These are phyloP conservation scores for Serpula lacrymans DNA, from an alignment of 768 basidiomycete species.

Conservation along the genomic window DNA sequence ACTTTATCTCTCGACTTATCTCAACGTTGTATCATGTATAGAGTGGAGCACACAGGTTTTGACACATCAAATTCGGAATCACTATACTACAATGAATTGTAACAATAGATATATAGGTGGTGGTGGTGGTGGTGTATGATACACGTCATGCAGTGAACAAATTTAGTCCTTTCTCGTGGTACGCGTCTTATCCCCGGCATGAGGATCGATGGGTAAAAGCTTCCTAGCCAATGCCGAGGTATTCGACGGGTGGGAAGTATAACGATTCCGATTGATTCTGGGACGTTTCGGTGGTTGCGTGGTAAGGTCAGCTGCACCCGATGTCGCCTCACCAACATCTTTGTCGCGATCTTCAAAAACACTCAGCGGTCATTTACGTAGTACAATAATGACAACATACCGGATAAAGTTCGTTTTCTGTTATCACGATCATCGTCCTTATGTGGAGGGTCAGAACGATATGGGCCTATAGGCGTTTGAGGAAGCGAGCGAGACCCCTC, in stretches of 20 bases:
- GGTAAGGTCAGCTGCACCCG: conserved; percentile 33
- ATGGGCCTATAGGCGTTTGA: conserved; percentile 40
- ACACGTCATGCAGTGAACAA: conserved; percentile 3
- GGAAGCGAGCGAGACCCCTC: conserved; percentile 40
- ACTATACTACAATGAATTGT: conserved; percentile 16
- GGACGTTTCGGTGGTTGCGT: conserved; percentile 55
- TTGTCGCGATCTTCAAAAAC: conserved; percentile 57
- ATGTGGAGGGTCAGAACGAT: conserved; percentile 40
- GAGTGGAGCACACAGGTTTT: conserved; percentile 8
- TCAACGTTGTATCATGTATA: conserved; percentile 9
- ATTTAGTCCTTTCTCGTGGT: conserved; percentile 51
- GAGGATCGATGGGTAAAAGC: conserved; percentile 59
- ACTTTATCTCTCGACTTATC: conserved; percentile 18
- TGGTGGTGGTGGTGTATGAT: conserved; percentile 9
- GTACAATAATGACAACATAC: conserved; percentile 36
- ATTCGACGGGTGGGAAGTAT: conserved; percentile 28
- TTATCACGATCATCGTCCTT: conserved; percentile 66
- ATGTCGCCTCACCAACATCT: conserved; percentile 39
- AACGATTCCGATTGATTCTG: conserved; percentile 55
- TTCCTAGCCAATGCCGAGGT: conserved; percentile 53
- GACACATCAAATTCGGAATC: conserved; percentile 9
- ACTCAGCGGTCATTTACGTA: conserved; percentile 4
- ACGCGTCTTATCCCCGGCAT: conserved; percentile 54
- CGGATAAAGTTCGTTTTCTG: conserved; percentile 67
- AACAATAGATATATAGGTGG: conserved; percentile 11